Base-by-base conservation (phyloP, 495 filamentous ascomycete genomes). In the Penicillium tannophilum region DNA sequence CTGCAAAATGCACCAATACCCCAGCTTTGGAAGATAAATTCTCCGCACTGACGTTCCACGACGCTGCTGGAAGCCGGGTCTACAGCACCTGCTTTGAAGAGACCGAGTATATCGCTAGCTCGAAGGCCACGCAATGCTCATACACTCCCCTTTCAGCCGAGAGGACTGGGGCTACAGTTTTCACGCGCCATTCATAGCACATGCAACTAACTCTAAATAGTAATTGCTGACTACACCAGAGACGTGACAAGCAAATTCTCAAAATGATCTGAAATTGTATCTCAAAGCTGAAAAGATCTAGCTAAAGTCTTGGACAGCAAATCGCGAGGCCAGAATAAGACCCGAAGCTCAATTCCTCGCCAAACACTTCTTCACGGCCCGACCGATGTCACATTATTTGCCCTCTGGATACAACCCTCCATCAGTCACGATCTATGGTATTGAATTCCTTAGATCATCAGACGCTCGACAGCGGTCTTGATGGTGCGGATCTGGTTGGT, bases 401-500 rank as follows among this genome's bases (percentile, higher is more conserved):
- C 9, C 33, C 16, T 36, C 48, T 52, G 19, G 11, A 36, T 35
- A 20, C 50, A 20, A 39, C 8, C 54, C 30, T 31, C 42, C 24
- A 44, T 44, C 26, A 30, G 5, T 12, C 14, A 17, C 1, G 16
- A 41, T 41, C 14, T n/a, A 10, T 23, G n/a, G n/a, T 16, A 45
- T 41, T 28, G 35, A 33, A 58, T 54, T 26, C 26, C 70, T 86
- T 91, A 98, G 78, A 98, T 95, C 86, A 93, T 91, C 55, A 97
- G 82, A 67, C 94, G 84, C 82, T 98, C 94, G 43, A 98, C 91
- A 87, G 97, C 94, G 72, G 93, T 88, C 83, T 93, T 96, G 66
- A 98, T 76, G 46, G 81, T 76, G 57, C 88, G 79, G 72, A 98
- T 97, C 83, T 94, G 90, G 62, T 80, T 80, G 76, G 87, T 87